A percentile compares a stretch with the other conserved stretches of the same genome.
Evolutionary conservation across 202 grass and related monocot genomes (phyloP).

Genomic region (Zizania palustris): DNA sequence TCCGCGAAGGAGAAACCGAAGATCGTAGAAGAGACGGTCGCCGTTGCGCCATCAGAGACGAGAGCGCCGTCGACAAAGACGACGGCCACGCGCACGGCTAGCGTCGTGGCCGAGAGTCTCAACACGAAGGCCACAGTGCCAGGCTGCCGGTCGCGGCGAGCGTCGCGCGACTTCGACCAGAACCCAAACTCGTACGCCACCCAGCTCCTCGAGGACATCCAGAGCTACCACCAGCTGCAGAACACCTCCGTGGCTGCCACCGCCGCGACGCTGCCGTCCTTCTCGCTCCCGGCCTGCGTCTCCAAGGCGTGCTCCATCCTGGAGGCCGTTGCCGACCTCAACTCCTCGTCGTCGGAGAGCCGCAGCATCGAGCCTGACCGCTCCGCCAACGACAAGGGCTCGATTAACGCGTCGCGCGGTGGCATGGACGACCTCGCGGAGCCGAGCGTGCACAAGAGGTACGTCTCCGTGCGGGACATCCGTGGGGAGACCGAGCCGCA

Average conservation of each 20-base stretch:
- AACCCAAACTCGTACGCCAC: constrained; percentile 61
- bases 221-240: constrained; percentile 67
- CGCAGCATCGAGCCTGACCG: constrained; percentile 13
- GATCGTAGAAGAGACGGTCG: neutral
- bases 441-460: constrained; percentile 55
- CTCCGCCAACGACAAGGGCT: constrained; percentile 48
- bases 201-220: constrained; percentile 89
- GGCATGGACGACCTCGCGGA: constrained; percentile 48
- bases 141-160: constrained; percentile 51
- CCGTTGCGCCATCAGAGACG: constrained; percentile 26
- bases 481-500: constrained; percentile 68
- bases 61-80: constrained; percentile 42
- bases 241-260: constrained; percentile 27
- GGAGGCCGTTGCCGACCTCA: constrained; percentile 87
- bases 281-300: constrained; percentile 77
- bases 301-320: constrained; percentile 88
- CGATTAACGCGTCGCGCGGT: constrained; percentile 38
- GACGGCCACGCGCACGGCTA: constrained; percentile 37
- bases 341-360: constrained; percentile 61
- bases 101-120: constrained; percentile 45
- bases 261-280: constrained; percentile 35
- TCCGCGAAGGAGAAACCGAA: too few relatives aligned
- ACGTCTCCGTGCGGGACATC: constrained; percentile 53
- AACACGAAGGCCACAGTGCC: constrained; percentile 35
- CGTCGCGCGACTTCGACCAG: constrained; percentile 79